These are phyloP conservation scores for Hyphopichia fennica DNA, from an alignment of 1,139 yeast species.

Conservation along the genomic window DNA sequence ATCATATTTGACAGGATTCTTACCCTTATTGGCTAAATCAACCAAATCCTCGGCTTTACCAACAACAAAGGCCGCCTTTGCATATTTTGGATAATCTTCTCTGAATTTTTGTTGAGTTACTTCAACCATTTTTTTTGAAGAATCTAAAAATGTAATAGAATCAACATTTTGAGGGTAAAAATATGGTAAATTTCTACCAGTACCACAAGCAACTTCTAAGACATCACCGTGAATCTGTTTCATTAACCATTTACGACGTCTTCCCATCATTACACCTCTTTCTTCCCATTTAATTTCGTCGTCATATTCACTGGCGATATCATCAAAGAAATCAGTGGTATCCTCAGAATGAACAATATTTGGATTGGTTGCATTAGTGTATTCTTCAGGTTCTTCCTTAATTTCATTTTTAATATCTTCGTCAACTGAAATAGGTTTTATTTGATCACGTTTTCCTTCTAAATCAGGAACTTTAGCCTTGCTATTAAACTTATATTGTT, in stretches of 20 bases:
- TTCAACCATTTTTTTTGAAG: conserved; percentile 83
- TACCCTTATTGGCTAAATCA: conserved; percentile 44
- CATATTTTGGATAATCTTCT: conserved; percentile 61
- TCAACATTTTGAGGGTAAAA: conserved; percentile 58
- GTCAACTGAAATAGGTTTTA: background rate
- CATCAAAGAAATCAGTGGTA: conserved; percentile 80
- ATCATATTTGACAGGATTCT: conserved; percentile 64
- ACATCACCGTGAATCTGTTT: conserved; percentile 81
- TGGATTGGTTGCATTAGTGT: conserved; percentile 33
- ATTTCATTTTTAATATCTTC: conserved; percentile 1
- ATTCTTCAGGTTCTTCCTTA: conserved; percentile 2
- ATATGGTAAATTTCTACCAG: conserved; percentile 88
- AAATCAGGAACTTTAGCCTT: conserved; percentile 27
- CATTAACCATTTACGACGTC: conserved; percentile 82
- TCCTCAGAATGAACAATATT: conserved; percentile 68
- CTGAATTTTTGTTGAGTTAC: conserved; percentile 75
- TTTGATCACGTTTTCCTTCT: conserved; percentile 21
- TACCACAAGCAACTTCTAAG: conserved; percentile 92
- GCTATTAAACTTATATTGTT: conserved; percentile 28
- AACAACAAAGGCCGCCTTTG: conserved; percentile 79
- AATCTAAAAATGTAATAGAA: conserved; percentile 82
- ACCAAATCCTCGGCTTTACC: conserved; percentile 90
- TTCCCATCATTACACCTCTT: conserved; percentile 74
- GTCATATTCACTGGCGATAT: conserved; percentile 80
- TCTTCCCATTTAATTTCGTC: conserved; percentile 86